These are phyloP conservation scores for Leccinellum rugosiceps DNA, from an alignment of 768 basidiomycete genomes.

Conservation along the genomic window DNA sequence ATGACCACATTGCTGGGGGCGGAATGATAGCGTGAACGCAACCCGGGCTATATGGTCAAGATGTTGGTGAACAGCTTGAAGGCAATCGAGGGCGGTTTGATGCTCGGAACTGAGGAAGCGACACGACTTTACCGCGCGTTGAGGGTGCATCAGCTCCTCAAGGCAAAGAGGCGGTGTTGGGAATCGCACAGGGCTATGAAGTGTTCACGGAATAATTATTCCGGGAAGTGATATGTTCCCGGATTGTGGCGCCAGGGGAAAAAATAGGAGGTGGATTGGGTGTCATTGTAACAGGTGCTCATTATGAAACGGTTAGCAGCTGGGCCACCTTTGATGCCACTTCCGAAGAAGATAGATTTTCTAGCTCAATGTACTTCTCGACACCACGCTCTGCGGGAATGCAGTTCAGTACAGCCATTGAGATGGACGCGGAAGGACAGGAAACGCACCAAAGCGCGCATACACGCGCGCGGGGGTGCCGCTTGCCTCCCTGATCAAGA, in stretches of 20 bases:
- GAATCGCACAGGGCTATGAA: neutral
- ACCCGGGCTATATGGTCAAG: neutral
- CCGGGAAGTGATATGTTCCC: neutral
- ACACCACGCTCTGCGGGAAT: conserved; percentile 62
- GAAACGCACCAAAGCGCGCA: conserved; percentile 75
- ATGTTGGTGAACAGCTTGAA: neutral
- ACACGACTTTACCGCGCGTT: conserved; percentile 21
- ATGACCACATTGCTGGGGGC: neutral
- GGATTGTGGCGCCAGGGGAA: neutral
- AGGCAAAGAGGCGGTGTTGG: conserved; percentile 19
- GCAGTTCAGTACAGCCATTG: conserved; percentile 15
- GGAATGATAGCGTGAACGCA: neutral
- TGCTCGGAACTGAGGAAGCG: conserved; percentile 4
- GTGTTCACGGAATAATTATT: neutral
- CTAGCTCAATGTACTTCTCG: conserved; percentile 78
- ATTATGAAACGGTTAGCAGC: conserved; percentile 42
- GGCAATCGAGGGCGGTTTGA: neutral
- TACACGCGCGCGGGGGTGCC: conserved; percentile 81
- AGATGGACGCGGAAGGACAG: conserved; percentile 8
- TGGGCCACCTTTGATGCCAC: conserved; percentile 70
- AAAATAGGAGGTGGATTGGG: conserved; percentile 6
- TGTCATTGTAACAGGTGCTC: neutral
- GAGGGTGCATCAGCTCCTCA: conserved; percentile 15
- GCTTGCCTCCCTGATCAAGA: conserved; percentile 75
- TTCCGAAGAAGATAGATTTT: conserved; percentile 67